Conservation (phyloP, 805 yeast species). For the Sugiyamaella qingdaonensis region DNA sequence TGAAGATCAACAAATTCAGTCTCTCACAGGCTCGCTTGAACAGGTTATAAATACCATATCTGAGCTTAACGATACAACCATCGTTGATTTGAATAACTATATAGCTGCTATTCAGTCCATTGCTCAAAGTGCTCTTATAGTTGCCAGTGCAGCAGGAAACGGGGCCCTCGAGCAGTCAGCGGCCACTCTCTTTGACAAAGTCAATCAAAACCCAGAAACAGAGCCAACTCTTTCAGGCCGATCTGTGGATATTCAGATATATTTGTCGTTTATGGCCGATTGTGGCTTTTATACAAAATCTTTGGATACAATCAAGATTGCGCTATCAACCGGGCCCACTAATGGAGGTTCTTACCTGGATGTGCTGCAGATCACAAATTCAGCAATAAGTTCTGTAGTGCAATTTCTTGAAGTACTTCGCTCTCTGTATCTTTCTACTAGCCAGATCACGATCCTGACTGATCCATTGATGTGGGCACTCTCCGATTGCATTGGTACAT, state of each 20-base stretch:
- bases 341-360: not conserved
- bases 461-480: not conserved
- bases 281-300: not conserved
- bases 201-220: too few relatives aligned
- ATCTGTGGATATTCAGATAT: not conserved
- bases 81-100: too few relatives aligned
- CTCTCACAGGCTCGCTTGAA: too few relatives aligned
- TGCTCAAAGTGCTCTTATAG: not conserved
- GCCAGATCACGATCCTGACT: not conserved
- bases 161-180: not conserved
- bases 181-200: not conserved
- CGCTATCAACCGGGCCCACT: not conserved
- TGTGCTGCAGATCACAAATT: not conserved
- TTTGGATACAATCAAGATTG: not conserved
- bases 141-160: not conserved
- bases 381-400: not conserved
- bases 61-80: too few relatives aligned
- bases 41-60: too few relatives aligned
- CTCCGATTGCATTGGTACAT: not conserved
- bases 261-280: not conserved
- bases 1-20: too few relatives aligned
- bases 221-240: not conserved
- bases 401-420: not conserved
- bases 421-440: not conserved
- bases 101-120: not conserved